These are phyloP conservation scores for Dictyostelium brefeldianum DNA, from an alignment of 78 protist species.

Conservation along the genomic window DNA sequence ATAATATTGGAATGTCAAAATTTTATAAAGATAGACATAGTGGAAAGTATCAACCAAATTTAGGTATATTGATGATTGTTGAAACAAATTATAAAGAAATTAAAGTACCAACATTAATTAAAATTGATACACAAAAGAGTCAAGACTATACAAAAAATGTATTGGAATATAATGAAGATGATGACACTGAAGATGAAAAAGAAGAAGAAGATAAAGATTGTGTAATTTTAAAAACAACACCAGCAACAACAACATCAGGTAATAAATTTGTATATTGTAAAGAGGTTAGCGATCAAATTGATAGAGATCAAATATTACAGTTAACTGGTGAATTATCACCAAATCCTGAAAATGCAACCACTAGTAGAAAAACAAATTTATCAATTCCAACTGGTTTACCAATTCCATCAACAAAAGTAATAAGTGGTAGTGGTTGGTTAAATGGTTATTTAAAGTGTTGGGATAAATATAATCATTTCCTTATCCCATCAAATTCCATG, in stretches of 20 bases:
- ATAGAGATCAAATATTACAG: constrained; percentile 17
- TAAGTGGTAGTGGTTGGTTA: constrained; percentile 41
- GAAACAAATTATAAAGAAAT: constrained; percentile 32
- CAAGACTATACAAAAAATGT: neutral
- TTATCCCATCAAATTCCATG: constrained; percentile 15
- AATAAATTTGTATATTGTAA: constrained; percentile 42
- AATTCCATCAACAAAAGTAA: constrained; percentile 15
- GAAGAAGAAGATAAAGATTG: neutral
- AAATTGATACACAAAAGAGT: constrained; percentile 21
- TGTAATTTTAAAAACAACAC: neutral
- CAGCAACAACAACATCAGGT: neutral
- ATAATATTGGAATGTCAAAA: constrained; percentile 25
- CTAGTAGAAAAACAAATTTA: neutral
- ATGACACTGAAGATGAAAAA: constrained; percentile 57
- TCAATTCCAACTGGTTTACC: constrained; percentile 32
- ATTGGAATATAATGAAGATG: constrained; percentile 37
- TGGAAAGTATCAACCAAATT: neutral
- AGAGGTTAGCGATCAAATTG: constrained; percentile 31
- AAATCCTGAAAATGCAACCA: neutral
- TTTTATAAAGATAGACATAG: neutral
- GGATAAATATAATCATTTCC: constrained; percentile 48
- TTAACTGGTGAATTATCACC: constrained; percentile 52
- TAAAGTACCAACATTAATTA: neutral
- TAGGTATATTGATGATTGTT: constrained; percentile 52
- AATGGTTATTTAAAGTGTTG: constrained; percentile 54